Conservation (phyloP, 768 basidiomycete genomes). For the Rhodotorula paludigena region DNA sequence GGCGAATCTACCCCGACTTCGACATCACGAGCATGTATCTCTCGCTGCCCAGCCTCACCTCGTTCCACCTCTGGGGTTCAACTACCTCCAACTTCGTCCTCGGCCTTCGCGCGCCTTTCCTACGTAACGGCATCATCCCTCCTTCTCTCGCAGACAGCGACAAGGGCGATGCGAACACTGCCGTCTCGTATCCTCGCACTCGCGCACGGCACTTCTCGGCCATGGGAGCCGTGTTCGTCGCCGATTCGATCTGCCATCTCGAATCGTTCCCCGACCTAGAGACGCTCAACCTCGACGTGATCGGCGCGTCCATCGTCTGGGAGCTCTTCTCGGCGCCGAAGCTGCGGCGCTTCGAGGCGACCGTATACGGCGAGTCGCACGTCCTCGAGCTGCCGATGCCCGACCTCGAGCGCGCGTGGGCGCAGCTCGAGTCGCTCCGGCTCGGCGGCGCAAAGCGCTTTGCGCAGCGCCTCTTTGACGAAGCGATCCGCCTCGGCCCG, state of each 20-base stretch:
- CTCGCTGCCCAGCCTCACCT: constrained; percentile 1
- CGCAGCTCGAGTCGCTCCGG: constrained; percentile 1
- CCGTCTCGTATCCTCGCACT: not conserved
- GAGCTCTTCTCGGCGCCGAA: constrained; percentile 12
- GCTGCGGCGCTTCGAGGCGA: not conserved
- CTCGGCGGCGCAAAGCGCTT: constrained; percentile 21
- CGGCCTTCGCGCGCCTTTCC: constrained; percentile 16
- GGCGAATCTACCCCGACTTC: constrained; percentile 27
- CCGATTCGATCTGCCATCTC: constrained; percentile 2
- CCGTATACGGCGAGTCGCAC: constrained; percentile 14
- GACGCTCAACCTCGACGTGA: constrained; percentile 22
- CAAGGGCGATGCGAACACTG: not conserved
- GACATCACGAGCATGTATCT: constrained; percentile 12
- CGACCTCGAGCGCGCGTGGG: constrained; percentile 14
- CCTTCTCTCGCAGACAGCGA: not conserved
- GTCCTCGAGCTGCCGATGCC: constrained; percentile 2
- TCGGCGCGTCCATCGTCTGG: constrained; percentile 14
- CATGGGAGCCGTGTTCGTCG: constrained; percentile 18
- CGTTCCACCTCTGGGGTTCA: constrained; percentile 9
- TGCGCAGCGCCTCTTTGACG: constrained; percentile 1
- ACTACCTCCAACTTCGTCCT: constrained; percentile 17
- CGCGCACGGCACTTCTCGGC: constrained; percentile 4
- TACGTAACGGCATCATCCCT: not conserved
- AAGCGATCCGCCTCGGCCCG: constrained; percentile 10
- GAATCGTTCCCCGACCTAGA: constrained; percentile 16